A percentile compares a stretch with the other conserved stretches of the same genome.
These are phyloP conservation scores for Saprolegnia parasitica DNA, from an alignment of 352 stramenopile genomes.

Conservation along the genomic window DNA sequence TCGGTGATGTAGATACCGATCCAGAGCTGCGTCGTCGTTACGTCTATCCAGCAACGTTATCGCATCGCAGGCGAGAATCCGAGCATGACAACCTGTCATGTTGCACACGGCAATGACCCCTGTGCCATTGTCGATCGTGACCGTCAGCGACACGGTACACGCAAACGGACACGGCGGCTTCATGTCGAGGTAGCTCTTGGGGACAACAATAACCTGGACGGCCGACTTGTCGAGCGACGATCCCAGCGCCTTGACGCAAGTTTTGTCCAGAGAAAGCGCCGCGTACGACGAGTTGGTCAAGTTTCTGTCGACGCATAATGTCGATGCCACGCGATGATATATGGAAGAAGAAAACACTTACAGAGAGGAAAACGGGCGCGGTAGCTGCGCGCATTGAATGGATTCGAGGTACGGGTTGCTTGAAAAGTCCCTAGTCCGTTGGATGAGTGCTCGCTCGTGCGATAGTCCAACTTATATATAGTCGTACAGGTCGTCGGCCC, in stretches of 20 bases:
- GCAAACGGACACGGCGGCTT: neutral
- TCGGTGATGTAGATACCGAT: neutral
- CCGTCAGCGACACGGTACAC: neutral
- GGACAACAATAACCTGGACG: neutral
- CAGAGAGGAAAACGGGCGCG: neutral
- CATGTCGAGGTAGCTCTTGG: neutral
- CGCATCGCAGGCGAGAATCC: neutral
- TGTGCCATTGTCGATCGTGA: neutral
- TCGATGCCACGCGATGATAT: neutral
- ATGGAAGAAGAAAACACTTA: neutral
- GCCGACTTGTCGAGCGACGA: too few species aligned
- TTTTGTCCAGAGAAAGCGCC: neutral
- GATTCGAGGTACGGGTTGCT: neutral
- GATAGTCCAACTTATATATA: neutral
- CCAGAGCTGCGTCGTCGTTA: neutral
- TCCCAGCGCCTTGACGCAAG: neutral
- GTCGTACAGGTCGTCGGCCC: neutral
- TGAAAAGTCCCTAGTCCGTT: neutral
- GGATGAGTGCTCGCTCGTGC: neutral
- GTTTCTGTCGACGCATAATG: neutral
- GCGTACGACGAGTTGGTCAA: neutral
- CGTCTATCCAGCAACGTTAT: neutral
- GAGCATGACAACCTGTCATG: neutral
- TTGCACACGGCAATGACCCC: neutral
- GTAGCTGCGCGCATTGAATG: neutral